Base-by-base conservation (phyloP, 495 filamentous ascomycete species). In the Neurospora sp. region DNA sequence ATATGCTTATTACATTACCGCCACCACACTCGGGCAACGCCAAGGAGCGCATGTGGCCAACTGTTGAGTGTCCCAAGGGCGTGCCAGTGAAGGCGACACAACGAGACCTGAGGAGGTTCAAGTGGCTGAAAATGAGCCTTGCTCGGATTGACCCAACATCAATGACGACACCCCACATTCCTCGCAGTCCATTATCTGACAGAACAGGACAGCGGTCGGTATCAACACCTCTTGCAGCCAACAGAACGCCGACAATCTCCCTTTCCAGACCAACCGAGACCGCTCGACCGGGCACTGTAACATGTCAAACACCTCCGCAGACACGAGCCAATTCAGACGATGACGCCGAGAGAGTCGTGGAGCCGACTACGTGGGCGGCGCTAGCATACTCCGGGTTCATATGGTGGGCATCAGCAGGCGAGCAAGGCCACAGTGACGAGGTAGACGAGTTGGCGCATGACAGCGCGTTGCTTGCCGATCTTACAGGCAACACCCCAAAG, bases 391-490 rank as follows among this genome's bases (percentile, higher is more conserved):
- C 87, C 37, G 91, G 92, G 4, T 97, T 98, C 84, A 94, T 98
- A 83, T 99, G 95, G 95, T 99, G 96, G 96, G 96, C 96, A 0
- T 94, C 93, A 1, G 96, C 96, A 1, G 96, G 96, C 68, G 96
- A 98, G 81, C 89, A 92, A 79, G 86, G 90, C 3, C 87, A 88
- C 31, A 79, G 84, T 41, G 81, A 83, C 18, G 82, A 86, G 45
- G 80, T 84, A 27, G 85, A 88, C 45, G 84, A 85, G 73, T 78
- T 81, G 68, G 80, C 80, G n/a, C 81, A 78, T 79, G 87, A 84
- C 79, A 81, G 76, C 68, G 78, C 77, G 9, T 83, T 88, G 14
- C 81, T 88, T 37, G 85, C 78, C 61, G 87, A 84, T 71, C 75
- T 82, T 40, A 79, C 72, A 35, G 27, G 14, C 14, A 65, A 65